Evolutionary conservation across 2,329 filamentous ascomycete species (phyloP).

Genomic region (Microsporum canis): DNA sequence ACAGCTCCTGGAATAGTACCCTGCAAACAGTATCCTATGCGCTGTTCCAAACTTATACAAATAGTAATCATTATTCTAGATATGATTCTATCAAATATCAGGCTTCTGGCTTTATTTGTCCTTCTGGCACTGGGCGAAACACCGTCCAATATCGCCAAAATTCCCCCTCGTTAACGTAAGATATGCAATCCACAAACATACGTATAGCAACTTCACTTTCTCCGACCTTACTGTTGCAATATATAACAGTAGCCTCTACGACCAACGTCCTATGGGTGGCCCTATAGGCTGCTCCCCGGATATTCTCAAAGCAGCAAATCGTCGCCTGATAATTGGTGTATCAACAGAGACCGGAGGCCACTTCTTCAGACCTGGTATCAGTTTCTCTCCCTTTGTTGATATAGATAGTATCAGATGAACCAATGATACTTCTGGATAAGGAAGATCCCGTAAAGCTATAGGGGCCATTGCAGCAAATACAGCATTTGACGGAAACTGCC

Average conservation of each 20-base stretch:
- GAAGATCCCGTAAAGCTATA: neutral
- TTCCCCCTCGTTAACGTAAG: constrained; percentile 5
- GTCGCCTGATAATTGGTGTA: neutral
- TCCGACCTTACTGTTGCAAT: constrained; percentile 1
- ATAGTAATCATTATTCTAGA: neutral
- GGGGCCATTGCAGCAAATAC: neutral
- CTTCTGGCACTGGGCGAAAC: neutral
- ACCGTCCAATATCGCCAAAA: neutral
- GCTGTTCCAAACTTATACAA: neutral
- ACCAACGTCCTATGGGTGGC: constrained; percentile 6
- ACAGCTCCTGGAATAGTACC: neutral
- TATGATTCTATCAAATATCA: neutral
- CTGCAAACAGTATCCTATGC: neutral
- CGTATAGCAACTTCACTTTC: neutral
- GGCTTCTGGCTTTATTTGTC: neutral
- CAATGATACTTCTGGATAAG: neutral
- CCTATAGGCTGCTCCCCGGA: neutral
- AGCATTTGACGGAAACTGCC: neutral
- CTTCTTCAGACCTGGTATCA: neutral
- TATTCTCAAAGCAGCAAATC: neutral
- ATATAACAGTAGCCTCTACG: constrained; percentile 13
- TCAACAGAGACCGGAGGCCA: neutral
- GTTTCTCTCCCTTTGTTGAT: neutral
- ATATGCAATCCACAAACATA: constrained; percentile 6
- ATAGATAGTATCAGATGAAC: neutral